These are phyloP conservation scores for Tarenaya hassleriana DNA, from an alignment of 345 rosid species.

Conservation along the genomic window DNA sequence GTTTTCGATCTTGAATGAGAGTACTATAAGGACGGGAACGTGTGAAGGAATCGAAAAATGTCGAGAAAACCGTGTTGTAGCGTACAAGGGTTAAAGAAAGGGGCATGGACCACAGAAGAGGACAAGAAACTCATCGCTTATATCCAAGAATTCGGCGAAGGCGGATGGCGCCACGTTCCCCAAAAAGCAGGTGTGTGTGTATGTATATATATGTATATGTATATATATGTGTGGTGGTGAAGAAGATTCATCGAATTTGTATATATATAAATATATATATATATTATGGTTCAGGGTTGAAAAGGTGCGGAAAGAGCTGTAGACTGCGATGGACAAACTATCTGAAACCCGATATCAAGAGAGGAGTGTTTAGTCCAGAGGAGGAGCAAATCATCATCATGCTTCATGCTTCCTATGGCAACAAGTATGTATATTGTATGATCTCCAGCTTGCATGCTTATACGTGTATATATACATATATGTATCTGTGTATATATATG, in stretches of 20 bases:
- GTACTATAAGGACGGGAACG: no score
- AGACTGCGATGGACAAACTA: constrained; percentile 42
- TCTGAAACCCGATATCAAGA: constrained; percentile 37
- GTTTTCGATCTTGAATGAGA: no score
- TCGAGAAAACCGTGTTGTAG: constrained; percentile 32
- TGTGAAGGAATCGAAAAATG: constrained; percentile 16
- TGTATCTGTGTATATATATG: neutral
- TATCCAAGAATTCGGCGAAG: constrained; percentile 28
- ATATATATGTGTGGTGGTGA: no score
- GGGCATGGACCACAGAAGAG: constrained; percentile 32
- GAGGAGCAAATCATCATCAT: constrained; percentile 37
- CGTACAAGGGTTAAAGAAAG: constrained; percentile 31
- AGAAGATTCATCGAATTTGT: no score
- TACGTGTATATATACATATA: neutral
- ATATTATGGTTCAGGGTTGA: constrained; percentile 30
- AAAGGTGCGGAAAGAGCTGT: constrained; percentile 46
- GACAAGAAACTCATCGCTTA: constrained; percentile 32
- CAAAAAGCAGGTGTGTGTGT: constrained; percentile 24
- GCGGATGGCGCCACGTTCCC: constrained; percentile 33
- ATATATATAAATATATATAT: constrained; percentile 4
- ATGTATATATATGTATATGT: neutral
- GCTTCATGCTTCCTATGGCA: constrained; percentile 39
- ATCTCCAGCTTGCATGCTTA: neutral
- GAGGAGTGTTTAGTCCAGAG: constrained; percentile 36
- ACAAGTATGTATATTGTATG: constrained; percentile 32